Conservation (phyloP, 1,139 yeast species). For the Meyerozyma elateridarum region DNA sequence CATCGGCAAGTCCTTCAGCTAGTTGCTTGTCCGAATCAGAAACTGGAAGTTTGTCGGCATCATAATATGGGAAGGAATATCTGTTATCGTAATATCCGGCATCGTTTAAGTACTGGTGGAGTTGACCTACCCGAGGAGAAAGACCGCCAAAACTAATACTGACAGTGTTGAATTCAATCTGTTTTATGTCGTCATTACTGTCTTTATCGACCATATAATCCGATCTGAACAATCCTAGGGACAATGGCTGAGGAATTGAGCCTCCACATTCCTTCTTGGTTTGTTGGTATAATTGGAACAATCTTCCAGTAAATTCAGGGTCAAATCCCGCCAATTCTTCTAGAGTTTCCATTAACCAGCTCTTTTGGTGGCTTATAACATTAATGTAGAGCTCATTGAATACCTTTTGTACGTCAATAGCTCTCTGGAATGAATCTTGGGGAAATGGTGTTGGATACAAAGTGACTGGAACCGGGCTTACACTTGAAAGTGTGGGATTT, state of each 20-base stretch:
- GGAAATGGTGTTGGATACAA: slow-evolving; percentile 90
- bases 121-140: slow-evolving; percentile 70
- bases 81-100: slow-evolving; percentile 47
- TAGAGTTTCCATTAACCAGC: slow-evolving; percentile 61
- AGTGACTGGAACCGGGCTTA: slow-evolving; percentile 80
- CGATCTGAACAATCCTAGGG: slow-evolving; percentile 83
- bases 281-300: slow-evolving; percentile 54
- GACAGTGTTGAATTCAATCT: slow-evolving; percentile 93
- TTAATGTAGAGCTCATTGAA: slow-evolving; percentile 74
- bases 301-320: slow-evolving; percentile 72
- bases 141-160: slow-evolving; percentile 94
- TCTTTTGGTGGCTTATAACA: slow-evolving; percentile 46
- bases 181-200: slow-evolving; percentile 55
- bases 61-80: slow-evolving; percentile 37
- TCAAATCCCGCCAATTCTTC: slow-evolving; percentile 57
- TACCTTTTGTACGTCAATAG: slow-evolving; percentile 59
- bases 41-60: slow-evolving; percentile 52
- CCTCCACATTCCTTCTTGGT: slow-evolving; percentile 27
- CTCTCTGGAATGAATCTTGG: slow-evolving; percentile 55
- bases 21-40: slow-evolving; percentile 60
- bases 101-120: slow-evolving; percentile 63
- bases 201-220: slow-evolving; percentile 74
- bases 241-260: slow-evolving; percentile 53
- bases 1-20: slow-evolving; percentile 69
- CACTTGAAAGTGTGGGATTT: slow-evolving; percentile 39